Conservation (phyloP, 2,329 filamentous ascomycete species). For the Epichloe hybrida region DNA sequence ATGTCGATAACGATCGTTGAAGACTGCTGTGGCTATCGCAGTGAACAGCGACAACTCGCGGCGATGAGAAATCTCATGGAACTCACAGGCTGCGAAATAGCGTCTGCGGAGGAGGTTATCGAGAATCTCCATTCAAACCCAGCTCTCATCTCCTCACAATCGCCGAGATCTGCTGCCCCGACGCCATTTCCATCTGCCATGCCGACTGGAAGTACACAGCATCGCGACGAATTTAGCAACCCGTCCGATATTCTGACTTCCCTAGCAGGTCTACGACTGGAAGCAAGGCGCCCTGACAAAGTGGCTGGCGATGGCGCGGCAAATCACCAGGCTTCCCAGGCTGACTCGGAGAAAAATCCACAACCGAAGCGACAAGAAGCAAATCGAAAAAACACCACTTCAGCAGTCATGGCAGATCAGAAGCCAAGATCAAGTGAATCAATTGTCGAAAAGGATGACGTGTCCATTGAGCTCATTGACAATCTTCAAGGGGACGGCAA, state of each 20-base stretch:
- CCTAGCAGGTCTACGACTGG: constrained; percentile 19
- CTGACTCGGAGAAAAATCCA: constrained; percentile 6
- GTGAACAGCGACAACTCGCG: constrained; percentile 51
- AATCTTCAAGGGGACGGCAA: background rate
- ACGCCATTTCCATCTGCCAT: background rate
- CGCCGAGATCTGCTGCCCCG: constrained; percentile 1
- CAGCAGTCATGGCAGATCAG: background rate
- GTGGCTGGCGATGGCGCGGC: constrained; percentile 2
- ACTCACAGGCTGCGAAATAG: constrained; percentile 58
- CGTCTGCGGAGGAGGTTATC: constrained; percentile 47
- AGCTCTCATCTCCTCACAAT: background rate
- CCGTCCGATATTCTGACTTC: constrained; percentile 18
- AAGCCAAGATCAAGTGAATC: background rate
- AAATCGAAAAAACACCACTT: constrained; percentile 1
- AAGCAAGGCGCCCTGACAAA: constrained; percentile 12
- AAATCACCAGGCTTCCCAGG: background rate
- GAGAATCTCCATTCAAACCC: constrained; percentile 12
- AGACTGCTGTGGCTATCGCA: constrained; percentile 77
- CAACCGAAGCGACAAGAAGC: constrained; percentile 9
- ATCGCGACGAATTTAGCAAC: background rate
- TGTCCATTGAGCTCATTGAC: background rate
- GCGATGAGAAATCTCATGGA: constrained; percentile 60
- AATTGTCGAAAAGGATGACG: background rate
- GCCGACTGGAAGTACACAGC: background rate
- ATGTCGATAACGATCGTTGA: constrained; percentile 76